Percentiles rank a stretch among this genome's conserved stretches.
Conservation (phyloP, 176 grass and related monocot genomes). For the Hordeum marinum region DNA sequence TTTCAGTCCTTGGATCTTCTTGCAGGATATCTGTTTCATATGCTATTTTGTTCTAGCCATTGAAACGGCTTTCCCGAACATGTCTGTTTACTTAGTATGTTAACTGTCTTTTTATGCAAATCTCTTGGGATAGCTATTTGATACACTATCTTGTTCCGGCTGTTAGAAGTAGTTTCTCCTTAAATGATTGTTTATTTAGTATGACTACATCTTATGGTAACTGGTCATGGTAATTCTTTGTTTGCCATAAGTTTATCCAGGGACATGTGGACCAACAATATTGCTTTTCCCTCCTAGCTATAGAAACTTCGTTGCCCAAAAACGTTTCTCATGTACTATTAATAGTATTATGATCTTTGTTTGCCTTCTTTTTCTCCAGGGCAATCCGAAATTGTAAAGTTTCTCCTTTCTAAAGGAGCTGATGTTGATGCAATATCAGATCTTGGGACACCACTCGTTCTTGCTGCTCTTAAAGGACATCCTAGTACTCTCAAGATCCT, state of each 20-base stretch:
- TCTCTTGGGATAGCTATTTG: not conserved
- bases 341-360: not conserved
- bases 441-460: constrained; percentile 20
- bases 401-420: constrained; percentile 41
- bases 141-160: not conserved
- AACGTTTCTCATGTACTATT: not conserved
- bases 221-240: not conserved
- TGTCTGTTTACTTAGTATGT: not conserved
- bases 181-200: not conserved
- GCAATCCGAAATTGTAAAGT: constrained; percentile 20
- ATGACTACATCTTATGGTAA: not conserved
- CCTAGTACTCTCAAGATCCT: constrained; percentile 29
- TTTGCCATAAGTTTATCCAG: not conserved
- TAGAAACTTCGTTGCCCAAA: not conserved
- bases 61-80: not conserved
- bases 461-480: constrained; percentile 23
- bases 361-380: constrained; percentile 23
- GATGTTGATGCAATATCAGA: constrained; percentile 11
- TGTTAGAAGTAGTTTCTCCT: not conserved
- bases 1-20: not conserved
- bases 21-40: not conserved
- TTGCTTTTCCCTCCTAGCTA: not conserved
- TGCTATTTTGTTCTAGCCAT: not conserved
- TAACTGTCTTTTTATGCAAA: not conserved
- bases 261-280: not conserved